These are phyloP conservation scores for Trametes cinnabarina DNA, from an alignment of 768 basidiomycete species.

Conservation along the genomic window DNA sequence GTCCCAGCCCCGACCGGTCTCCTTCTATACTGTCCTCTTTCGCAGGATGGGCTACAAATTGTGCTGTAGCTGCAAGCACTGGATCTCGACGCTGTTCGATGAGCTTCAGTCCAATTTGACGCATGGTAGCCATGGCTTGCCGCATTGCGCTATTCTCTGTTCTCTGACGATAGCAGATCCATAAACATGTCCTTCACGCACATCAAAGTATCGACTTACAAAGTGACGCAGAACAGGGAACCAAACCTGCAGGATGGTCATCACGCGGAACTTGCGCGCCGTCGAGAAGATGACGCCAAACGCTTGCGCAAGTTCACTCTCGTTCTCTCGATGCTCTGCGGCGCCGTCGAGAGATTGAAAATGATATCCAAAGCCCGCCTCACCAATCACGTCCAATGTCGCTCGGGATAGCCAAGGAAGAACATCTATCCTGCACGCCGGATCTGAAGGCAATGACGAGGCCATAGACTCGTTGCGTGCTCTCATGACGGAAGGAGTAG, in stretches of 20 bases:
- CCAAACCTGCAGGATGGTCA: slow-evolving; percentile 56
- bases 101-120: slow-evolving; percentile 51
- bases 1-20: slow-evolving; percentile 36
- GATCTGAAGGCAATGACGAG: not conserved
- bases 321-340: slow-evolving; percentile 31
- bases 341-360: slow-evolving; percentile 50
- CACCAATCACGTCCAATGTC: slow-evolving; percentile 76
- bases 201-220: slow-evolving; percentile 36
- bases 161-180: too few relatives aligned
- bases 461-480: not conserved
- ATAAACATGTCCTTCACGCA: not conserved
- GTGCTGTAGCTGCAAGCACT: slow-evolving; percentile 27
- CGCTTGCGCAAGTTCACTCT: slow-evolving; percentile 53
- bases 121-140: slow-evolving; percentile 46
- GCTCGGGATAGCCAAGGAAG: slow-evolving; percentile 62
- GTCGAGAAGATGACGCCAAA: slow-evolving; percentile 55
- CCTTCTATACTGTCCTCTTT: slow-evolving; percentile 19
- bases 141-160: slow-evolving; percentile 44
- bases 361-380: slow-evolving; percentile 60
- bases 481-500: not conserved
- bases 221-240: slow-evolving; percentile 54
- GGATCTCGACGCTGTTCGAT: slow-evolving; percentile 48
- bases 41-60: not conserved
- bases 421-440: slow-evolving; percentile 46
- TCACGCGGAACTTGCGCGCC: slow-evolving; percentile 49